These are phyloP conservation scores for Candida nemodendra DNA, from an alignment of 805 yeast species.

Conservation along the genomic window DNA sequence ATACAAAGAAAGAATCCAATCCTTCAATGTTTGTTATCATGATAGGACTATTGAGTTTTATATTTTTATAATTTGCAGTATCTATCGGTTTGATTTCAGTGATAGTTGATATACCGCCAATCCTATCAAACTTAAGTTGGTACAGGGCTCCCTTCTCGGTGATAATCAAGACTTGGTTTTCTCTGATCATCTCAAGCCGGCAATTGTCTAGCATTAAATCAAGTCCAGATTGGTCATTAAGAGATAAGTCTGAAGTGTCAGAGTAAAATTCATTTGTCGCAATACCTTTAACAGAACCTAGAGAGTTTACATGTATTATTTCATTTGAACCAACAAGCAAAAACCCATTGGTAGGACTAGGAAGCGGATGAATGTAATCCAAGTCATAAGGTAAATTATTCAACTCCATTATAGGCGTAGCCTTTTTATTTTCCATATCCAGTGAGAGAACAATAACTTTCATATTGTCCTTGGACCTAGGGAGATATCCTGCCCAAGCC, in stretches of 20 bases:
- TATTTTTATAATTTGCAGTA: constrained; percentile 19
- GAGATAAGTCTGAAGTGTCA: constrained; percentile 37
- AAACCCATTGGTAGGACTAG: constrained; percentile 67
- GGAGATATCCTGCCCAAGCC: constrained; percentile 79
- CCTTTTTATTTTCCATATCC: constrained; percentile 53
- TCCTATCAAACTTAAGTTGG: constrained; percentile 30
- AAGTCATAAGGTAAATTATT: constrained; percentile 73
- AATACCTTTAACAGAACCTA: constrained; percentile 64
- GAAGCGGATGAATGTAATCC: constrained; percentile 60
- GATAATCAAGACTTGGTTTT: constrained; percentile 39
- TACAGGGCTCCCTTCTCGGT: constrained; percentile 44
- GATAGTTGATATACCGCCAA: constrained; percentile 37
- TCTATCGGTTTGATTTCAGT: constrained; percentile 24
- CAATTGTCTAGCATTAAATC: constrained; percentile 58
- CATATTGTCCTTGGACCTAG: constrained; percentile 60
- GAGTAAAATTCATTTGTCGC: constrained; percentile 58
- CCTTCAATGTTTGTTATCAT: constrained; percentile 39
- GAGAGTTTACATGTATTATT: constrained; percentile 72
- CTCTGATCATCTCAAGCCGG: constrained; percentile 33
- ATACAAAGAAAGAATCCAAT: constrained; percentile 51
- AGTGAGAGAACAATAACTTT: constrained; percentile 64
- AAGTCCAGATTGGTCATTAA: constrained; percentile 48
- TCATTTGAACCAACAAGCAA: constrained; percentile 73
- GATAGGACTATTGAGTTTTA: constrained; percentile 36
- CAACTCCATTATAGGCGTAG: constrained; percentile 67